These are phyloP conservation scores for Colletotrichum magnum DNA, from an alignment of 2,329 filamentous ascomycete species.

Conservation along the genomic window DNA sequence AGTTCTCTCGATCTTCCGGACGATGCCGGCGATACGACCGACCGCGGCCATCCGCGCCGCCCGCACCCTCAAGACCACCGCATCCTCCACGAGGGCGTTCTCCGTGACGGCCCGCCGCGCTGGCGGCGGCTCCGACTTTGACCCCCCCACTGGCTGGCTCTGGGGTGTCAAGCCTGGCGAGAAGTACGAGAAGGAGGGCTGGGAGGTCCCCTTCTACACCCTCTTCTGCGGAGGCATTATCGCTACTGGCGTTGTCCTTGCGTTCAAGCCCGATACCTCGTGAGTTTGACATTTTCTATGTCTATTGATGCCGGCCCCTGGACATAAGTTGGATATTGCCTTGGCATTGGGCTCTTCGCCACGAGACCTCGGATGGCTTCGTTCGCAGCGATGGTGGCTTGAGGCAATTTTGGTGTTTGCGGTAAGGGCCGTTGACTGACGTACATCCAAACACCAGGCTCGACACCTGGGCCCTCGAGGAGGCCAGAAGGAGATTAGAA, in stretches of 20 bases:
- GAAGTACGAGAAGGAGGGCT: constrained; percentile 96
- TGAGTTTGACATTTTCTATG: constrained; percentile 67
- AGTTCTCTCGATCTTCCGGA: not conserved
- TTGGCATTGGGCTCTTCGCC: not conserved
- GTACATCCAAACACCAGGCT: constrained; percentile 74
- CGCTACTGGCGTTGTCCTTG: constrained; percentile 84
- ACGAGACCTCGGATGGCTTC: not conserved
- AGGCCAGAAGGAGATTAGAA: constrained; percentile 95
- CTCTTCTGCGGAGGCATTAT: constrained; percentile 86
- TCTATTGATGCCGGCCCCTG: no score
- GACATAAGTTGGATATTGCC: no score
- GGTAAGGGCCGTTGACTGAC: constrained; percentile 46
- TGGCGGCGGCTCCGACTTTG: constrained; percentile 77
- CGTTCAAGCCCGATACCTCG: constrained; percentile 99
- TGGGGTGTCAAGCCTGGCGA: constrained; percentile 95
- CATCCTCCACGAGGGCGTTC: constrained; percentile 54
- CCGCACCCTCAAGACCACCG: constrained; percentile 52
- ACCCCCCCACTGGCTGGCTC: constrained; percentile 91
- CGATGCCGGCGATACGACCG: constrained; percentile 42
- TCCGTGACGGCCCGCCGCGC: constrained; percentile 59
- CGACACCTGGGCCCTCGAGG: constrained; percentile 99
- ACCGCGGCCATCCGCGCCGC: constrained; percentile 42
- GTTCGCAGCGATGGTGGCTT: not conserved
- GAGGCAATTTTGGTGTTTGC: constrained; percentile 31
- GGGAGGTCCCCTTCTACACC: constrained; percentile 89